phyloP scores from a whole-genome alignment of 305 asterid species.

The Fraxinus angustifolia region DNA sequence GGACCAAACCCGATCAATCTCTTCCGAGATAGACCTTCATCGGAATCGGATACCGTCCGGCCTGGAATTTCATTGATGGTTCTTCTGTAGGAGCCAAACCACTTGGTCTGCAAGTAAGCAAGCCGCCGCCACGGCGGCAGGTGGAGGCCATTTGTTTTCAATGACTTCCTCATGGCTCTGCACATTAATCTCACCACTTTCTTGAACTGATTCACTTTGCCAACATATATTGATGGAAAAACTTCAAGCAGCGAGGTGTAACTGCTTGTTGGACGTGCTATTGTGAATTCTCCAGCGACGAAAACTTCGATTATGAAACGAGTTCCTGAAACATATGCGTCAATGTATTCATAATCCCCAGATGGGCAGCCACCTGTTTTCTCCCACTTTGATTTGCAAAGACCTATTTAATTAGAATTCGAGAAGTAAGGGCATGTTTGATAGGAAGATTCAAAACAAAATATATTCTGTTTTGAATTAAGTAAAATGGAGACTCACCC shows the following conservation, averaged over 20 bases:
- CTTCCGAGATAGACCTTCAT: conserved; percentile 12
- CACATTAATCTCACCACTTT: conserved; percentile 56
- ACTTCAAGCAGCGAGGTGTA: conserved; percentile 41
- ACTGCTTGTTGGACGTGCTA: conserved; percentile 53
- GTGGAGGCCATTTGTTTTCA: conserved; percentile 44
- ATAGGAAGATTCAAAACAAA: not conserved
- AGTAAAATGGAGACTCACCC: conserved; percentile 38
- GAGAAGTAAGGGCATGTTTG: not conserved
- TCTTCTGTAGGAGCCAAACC: conserved; percentile 58
- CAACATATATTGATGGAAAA: conserved; percentile 53
- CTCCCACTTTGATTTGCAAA: conserved; percentile 91
- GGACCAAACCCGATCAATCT: conserved; percentile 49
- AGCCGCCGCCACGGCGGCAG: conserved; percentile 84
- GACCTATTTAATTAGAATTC: conserved; percentile 35
- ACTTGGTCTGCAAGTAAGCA: conserved; percentile 56
- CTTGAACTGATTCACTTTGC: conserved; percentile 47
- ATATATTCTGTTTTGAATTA: not conserved
- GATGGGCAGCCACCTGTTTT: conserved; percentile 41
- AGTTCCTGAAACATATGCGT: conserved; percentile 34
- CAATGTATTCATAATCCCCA: conserved; percentile 68
- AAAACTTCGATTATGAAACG: conserved; percentile 57
- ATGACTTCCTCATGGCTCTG: conserved; percentile 49
- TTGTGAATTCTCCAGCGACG: conserved; percentile 56
- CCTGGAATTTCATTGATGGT: conserved; percentile 44
- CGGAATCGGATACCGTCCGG: not conserved